Percentiles rank a stretch among this genome's conserved stretches.
Evolutionary conservation across 2,329 filamentous ascomycete genomes (phyloP).

Genomic region (Onygenales sp.): DNA sequence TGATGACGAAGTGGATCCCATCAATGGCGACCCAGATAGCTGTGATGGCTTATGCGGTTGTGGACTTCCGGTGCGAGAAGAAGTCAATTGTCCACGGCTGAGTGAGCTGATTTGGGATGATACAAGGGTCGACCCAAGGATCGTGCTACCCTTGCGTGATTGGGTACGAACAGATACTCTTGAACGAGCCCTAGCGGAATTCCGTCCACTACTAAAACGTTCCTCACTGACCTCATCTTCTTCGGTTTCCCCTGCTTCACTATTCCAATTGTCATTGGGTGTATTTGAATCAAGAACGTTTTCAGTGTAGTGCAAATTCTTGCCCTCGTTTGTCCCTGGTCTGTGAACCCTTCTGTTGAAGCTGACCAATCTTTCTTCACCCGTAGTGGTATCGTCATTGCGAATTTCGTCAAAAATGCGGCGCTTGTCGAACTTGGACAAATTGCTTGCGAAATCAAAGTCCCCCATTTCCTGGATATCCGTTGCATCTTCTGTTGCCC

Average conservation of each 20-base stretch:
- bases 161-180: constrained; percentile 26
- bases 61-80: constrained; percentile 30
- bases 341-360: constrained; percentile 60
- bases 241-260: constrained; percentile 58
- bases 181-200: constrained; percentile 34
- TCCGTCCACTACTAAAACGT: constrained; percentile 37
- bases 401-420: constrained; percentile 86
- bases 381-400: constrained; percentile 79
- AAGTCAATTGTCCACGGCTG: constrained; percentile 25
- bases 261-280: constrained; percentile 50
- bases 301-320: constrained; percentile 85
- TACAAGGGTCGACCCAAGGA: constrained; percentile 28
- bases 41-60: constrained; percentile 28
- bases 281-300: constrained; percentile 66
- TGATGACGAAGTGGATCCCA: constrained; percentile 23
- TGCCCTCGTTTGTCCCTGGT: constrained; percentile 66
- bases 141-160: constrained; percentile 34
- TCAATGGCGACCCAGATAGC: constrained; percentile 33
- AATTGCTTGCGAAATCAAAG: constrained; percentile 82
- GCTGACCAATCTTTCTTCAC: constrained; percentile 79
- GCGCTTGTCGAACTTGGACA: constrained; percentile 92
- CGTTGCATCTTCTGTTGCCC: constrained; percentile 92
- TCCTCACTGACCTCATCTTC: constrained; percentile 30
- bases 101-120: constrained; percentile 25
- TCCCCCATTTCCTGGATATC: constrained; percentile 90